phyloP scores from a whole-genome alignment of 257 asterid species.

The Agastache rugosa region DNA sequence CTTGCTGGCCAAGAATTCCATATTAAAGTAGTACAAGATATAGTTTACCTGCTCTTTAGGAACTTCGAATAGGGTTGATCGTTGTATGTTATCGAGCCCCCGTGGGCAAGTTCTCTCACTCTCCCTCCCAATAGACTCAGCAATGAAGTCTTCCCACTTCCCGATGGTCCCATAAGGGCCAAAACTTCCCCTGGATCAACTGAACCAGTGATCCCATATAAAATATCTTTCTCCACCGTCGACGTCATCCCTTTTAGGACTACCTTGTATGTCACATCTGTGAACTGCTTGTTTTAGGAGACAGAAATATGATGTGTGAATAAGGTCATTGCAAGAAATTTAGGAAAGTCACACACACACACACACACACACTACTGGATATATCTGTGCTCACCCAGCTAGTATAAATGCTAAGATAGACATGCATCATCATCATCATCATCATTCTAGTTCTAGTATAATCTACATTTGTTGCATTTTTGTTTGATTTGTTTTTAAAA shows the following conservation, averaged over 20 bases:
- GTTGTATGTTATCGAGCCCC: slow-evolving; percentile 78
- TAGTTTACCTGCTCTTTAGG: slow-evolving; percentile 76
- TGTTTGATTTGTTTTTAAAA: background rate
- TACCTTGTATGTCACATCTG: slow-evolving; percentile 84
- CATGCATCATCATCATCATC: background rate
- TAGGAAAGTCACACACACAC: too few relatives aligned
- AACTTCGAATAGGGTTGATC: slow-evolving; percentile 80
- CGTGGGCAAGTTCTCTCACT: slow-evolving; percentile 49
- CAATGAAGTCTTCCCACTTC: slow-evolving; percentile 92
- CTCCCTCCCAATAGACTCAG: slow-evolving; percentile 91
- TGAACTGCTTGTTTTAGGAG: slow-evolving; percentile 65
- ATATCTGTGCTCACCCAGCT: background rate
- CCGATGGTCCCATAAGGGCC: slow-evolving; percentile 99
- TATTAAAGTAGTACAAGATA: background rate
- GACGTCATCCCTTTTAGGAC: slow-evolving; percentile 70
- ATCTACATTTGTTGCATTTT: background rate
- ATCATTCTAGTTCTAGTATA: background rate
- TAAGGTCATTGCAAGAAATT: slow-evolving; percentile 1
- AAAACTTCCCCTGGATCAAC: slow-evolving; percentile 92
- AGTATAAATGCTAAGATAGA: background rate
- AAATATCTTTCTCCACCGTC: slow-evolving; percentile 73
- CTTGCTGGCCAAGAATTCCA: background rate
- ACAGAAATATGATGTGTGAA: background rate
- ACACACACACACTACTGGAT: background rate
- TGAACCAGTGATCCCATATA: slow-evolving; percentile 80